A percentile compares a stretch with the other conserved stretches of the same genome.
Conservation (phyloP, 139 green algal genomes). For the Picocystis salinarum region DNA sequence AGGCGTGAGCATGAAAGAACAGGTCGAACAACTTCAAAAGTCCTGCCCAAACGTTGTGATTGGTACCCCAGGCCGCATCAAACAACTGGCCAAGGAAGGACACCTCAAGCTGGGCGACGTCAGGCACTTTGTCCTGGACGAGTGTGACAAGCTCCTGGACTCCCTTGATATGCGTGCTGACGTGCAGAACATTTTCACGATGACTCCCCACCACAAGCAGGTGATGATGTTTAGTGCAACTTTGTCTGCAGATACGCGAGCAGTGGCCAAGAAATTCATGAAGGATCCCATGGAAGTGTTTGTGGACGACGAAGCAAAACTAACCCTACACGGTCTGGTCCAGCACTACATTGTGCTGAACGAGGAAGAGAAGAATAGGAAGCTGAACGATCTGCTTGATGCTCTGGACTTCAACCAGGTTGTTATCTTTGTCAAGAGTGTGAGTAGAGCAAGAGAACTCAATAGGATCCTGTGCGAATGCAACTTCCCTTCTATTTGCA, state of each 20-base stretch:
- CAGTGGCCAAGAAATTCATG: constrained; percentile 98
- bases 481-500: constrained; percentile 94
- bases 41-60: constrained; percentile 79
- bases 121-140: constrained; percentile 93
- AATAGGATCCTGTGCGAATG: constrained; percentile 87
- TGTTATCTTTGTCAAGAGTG: constrained; percentile 38
- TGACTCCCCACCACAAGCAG: constrained; percentile 96
- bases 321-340: constrained; percentile 98
- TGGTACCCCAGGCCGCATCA: constrained; percentile 84
- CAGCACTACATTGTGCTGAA: constrained; percentile 98
- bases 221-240: constrained; percentile 99
- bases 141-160: constrained; percentile 99
- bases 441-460: constrained; percentile 40
- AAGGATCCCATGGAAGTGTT: constrained; percentile 73
- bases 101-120: constrained; percentile 63
- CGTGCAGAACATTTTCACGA: constrained; percentile 96
- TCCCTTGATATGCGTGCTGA: constrained; percentile 86
- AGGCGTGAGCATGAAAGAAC: constrained; percentile 63
- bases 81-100: constrained; percentile 48
- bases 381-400: constrained; percentile 97
- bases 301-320: constrained; percentile 91
- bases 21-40: constrained; percentile 66
- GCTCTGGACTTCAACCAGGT: constrained; percentile 98
- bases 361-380: constrained; percentile 95
- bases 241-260: constrained; percentile 72